Conservation (phyloP, 352 stramenopile species). For the Phytophthora foliorum region DNA sequence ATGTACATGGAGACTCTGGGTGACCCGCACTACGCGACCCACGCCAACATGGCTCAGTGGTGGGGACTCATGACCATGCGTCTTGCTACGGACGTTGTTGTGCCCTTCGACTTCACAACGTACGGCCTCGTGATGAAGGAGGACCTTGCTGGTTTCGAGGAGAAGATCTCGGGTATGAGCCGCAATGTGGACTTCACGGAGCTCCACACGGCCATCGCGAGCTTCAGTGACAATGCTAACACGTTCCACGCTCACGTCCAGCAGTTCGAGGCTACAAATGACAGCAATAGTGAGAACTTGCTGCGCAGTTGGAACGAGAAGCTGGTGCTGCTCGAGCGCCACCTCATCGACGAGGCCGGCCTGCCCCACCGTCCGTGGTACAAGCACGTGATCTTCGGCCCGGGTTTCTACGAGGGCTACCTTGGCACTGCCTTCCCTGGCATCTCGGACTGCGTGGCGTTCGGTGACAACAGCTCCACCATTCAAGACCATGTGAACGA, state of each 20-base stretch:
- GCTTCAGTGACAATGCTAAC: slow-evolving; percentile 41
- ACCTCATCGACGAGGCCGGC: slow-evolving; percentile 23
- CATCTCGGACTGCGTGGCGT: slow-evolving; percentile 30
- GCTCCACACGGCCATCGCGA: slow-evolving; percentile 41
- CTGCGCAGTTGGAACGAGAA: slow-evolving; percentile 20
- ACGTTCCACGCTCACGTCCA: slow-evolving; percentile 31
- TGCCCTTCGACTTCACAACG: slow-evolving; percentile 62
- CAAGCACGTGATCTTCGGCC: slow-evolving; percentile 36
- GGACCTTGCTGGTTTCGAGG: slow-evolving; percentile 41
- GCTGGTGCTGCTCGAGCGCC: slow-evolving; percentile 27
- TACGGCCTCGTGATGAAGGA: slow-evolving; percentile 57
- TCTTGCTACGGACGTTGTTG: slow-evolving; percentile 48
- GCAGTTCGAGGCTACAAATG: background rate
- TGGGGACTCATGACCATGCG: slow-evolving; percentile 70
- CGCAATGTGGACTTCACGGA: slow-evolving; percentile 41
- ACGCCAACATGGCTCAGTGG: slow-evolving; percentile 57
- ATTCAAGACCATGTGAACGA: slow-evolving; percentile 38
- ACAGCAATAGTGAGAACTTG: slow-evolving; percentile 9
- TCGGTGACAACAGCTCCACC: slow-evolving; percentile 21
- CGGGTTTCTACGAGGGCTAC: slow-evolving; percentile 37
- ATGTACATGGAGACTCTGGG: slow-evolving; percentile 68
- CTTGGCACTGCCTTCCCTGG: slow-evolving; percentile 23
- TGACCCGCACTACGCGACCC: slow-evolving; percentile 64
- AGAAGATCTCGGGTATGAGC: slow-evolving; percentile 32
- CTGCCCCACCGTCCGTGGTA: slow-evolving; percentile 33